Evolutionary conservation across 2,329 filamentous ascomycete species (phyloP).

Genomic region (Ceratocystis albifundus): DNA sequence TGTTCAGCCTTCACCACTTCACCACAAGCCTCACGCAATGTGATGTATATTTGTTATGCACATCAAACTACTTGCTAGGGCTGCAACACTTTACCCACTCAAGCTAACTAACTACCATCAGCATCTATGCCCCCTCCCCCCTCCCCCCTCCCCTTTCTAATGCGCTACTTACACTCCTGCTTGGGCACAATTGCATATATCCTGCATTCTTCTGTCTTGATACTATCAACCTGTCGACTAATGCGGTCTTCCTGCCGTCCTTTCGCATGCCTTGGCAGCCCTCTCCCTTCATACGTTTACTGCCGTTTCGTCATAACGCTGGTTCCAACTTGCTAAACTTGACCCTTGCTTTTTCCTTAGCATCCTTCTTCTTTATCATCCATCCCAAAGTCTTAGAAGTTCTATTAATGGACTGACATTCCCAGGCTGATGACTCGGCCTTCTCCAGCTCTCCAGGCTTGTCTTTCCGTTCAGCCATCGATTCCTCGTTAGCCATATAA

Average conservation of each 20-base stretch:
- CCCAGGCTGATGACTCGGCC: not conserved
- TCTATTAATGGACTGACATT: not conserved
- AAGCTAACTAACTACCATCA: too few species aligned
- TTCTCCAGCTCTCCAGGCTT: not conserved
- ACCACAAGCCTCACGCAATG: too few species aligned
- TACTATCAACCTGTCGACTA: conserved; percentile 10
- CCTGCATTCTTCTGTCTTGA: conserved; percentile 9
- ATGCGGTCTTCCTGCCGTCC: not conserved
- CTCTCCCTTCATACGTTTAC: not conserved
- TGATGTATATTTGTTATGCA: too few species aligned
- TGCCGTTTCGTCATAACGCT: not conserved
- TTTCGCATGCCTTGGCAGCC: not conserved
- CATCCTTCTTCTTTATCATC: not conserved
- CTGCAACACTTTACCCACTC: too few species aligned
- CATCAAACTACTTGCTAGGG: too few species aligned
- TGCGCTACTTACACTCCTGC: not conserved
- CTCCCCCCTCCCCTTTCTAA: too few species aligned
- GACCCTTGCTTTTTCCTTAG: not conserved
- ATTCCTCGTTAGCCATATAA: not conserved
- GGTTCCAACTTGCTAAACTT: not conserved
- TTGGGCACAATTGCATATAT: not conserved
- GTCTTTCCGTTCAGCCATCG: not conserved
- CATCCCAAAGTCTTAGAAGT: not conserved
- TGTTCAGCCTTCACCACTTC: too few species aligned
- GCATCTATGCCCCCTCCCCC: too few species aligned